Evolutionary conservation across 2,329 filamentous ascomycete species (phyloP), one percentile per base, ranked within the genome.

Genomic region (Colletotrichum camelliae): DNA sequence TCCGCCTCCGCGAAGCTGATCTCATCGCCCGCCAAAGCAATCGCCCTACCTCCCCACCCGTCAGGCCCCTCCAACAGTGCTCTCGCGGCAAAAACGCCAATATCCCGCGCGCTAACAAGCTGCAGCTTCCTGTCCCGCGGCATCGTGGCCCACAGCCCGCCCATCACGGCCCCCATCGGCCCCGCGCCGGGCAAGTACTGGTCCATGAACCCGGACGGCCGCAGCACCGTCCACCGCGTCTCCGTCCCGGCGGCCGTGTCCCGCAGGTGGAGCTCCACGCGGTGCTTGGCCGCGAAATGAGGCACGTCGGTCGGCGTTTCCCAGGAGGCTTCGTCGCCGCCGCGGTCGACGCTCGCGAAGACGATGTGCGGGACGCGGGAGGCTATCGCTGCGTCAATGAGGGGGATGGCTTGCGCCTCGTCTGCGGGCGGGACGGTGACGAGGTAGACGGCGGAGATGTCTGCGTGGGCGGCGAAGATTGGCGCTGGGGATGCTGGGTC

Each of bases 171-270:
- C 2, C 80, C 79, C 5, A 82, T 80, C 33, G 74, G 77, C 2
- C 74, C 78, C 18, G 71, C 71, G 8, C 18, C 43, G 0, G 79
- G 76, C 12, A 66, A 76, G 10, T 81, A 82, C 27, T 72, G 81
- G 5, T 82, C 80, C 80, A 82, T 81, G n/a, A 82, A 82, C 0
- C 80, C 81, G 0, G 79, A 79, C 5, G 80, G 81, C 15, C 80
- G 65, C 5, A 81, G 31, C 1, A 82, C 79, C 2, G 80, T 80
- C 80, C 81, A 81, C 2, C 69, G 60, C 27, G 35, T 69, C 5
- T 16, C 57, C 31, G 76, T 58, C 9, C 61, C 60, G 16, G 61
- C 60, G 27, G 70, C 72, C 10, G 18, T 27, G 52, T 77, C 58
- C 5, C 77, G 67, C 21, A 78, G 74, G 10, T 72, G 52, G 6